Evolutionary conservation across 1,139 yeast species (phyloP), one percentile per base, ranked within the genome.

Genomic region (Spencermartinsiella ligniputridi): DNA sequence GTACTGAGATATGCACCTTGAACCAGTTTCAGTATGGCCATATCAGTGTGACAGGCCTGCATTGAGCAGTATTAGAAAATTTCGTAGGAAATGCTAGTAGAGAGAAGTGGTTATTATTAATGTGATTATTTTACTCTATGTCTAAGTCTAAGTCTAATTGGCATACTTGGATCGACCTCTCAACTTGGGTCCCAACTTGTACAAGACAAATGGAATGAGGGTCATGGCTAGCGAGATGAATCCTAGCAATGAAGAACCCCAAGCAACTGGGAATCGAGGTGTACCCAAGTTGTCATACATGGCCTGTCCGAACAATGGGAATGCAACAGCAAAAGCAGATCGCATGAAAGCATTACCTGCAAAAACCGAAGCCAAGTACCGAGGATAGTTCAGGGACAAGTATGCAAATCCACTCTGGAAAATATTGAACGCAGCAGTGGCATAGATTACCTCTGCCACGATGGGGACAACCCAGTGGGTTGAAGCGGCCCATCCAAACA

Each of bases 381-480:
- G 87, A 21, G 95, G 95, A 65, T 80, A 87, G 3, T 86, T 66
- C 72, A 80, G 72, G 33, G 87, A 75, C 61, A 86, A 80, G 62
- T 86, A 87, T 47, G 80, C 74, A 60, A 86, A 73, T 37, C 81
- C 78, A 13, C 86, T 70, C 65, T 86, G 86, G 72, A 87, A 87
- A 46, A 86, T 77, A 57, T 83, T 69, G 51, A 85, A 76, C 51
- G 83, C 72, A 2, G 92, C 88, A 58, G 81, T 79, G 0, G 92
- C 90, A 60, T 85, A 84, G 37, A 90, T 81, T 35, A 33, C 81
- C 76, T 40, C 81, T 68, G 75, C 66, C 2, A 83, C 77, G 33
- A 81, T 70, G 13, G 95, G 89, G 8, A 79, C 84, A 69, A 85
- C 79, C 94, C 95, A 88, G 64, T 85, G 95, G 24, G 84, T 51